A percentile compares a stretch with the other conserved stretches of the same genome.
phyloP scores from a whole-genome alignment of 208 protist species.

The Leishmania braziliensis region DNA sequence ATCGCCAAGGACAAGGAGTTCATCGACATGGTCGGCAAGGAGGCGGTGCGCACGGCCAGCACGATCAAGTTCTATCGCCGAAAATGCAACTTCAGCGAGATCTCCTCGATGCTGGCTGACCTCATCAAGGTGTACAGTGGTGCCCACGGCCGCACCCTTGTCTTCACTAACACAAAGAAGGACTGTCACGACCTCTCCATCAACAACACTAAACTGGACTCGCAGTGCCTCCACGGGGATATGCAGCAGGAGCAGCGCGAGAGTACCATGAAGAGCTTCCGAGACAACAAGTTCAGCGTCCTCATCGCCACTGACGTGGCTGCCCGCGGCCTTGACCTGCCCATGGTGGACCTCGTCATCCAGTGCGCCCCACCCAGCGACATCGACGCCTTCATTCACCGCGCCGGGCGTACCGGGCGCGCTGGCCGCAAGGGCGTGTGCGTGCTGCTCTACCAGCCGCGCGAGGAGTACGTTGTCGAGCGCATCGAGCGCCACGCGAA shows the following conservation, averaged over 20 bases:
- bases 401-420: constrained; percentile 96
- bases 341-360: constrained; percentile 92
- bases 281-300: constrained; percentile 92
- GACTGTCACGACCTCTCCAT: constrained; percentile 91
- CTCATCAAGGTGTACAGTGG: constrained; percentile 91
- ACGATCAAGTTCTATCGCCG: constrained; percentile 88
- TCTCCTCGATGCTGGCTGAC: constrained; percentile 92
- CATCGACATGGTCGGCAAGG: constrained; percentile 94
- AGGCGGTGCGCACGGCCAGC: constrained; percentile 94
- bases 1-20: constrained; percentile 90
- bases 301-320: constrained; percentile 95
- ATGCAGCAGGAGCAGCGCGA: constrained; percentile 94
- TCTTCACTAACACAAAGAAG: constrained; percentile 95
- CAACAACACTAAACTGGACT: constrained; percentile 91
- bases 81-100: constrained; percentile 91
- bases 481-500: constrained; percentile 91
- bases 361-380: constrained; percentile 84
- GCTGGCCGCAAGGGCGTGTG: constrained; percentile 92
- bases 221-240: constrained; percentile 96
- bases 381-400: constrained; percentile 97
- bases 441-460: constrained; percentile 85
- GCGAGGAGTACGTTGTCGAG: constrained; percentile 89
- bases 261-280: constrained; percentile 94
- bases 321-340: constrained; percentile 85
- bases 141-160: constrained; percentile 79